Evolutionary conservation across 2,329 filamentous ascomycete genomes (phyloP).

Genomic region (Epichloe gansuensis): DNA sequence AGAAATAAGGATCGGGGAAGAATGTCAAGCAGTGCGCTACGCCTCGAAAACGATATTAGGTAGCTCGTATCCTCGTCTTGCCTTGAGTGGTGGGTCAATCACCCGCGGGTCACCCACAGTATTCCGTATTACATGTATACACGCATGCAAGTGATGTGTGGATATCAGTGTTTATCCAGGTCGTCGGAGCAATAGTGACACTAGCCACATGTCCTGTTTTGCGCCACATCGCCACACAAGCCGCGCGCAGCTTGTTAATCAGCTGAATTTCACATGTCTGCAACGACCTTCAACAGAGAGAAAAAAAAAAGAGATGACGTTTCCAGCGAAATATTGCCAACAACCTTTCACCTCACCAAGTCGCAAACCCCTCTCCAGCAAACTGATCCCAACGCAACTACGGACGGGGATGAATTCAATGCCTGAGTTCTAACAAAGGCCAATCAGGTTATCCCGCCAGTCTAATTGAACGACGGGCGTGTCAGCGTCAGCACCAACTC

Average conservation of each 20-base stretch:
- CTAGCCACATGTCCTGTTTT: background rate
- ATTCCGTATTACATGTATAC: too few species aligned
- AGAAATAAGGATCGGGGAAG: background rate
- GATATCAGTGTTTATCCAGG: slow-evolving; percentile 7
- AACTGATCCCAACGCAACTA: background rate
- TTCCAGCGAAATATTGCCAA: background rate
- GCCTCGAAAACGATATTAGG: background rate
- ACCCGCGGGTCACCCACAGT: background rate
- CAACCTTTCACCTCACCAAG: background rate
- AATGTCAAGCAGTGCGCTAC: background rate
- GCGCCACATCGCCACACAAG: background rate
- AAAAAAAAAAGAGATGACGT: background rate
- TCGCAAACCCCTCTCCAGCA: background rate
- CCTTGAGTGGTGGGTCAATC: slow-evolving; percentile 2
- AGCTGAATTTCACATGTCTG: slow-evolving; percentile 5
- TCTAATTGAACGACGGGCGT: background rate
- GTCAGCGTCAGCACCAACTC: background rate
- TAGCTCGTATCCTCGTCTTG: background rate
- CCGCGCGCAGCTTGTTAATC: background rate
- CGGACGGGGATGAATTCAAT: background rate
- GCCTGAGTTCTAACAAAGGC: background rate
- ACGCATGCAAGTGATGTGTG: background rate
- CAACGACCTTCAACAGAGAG: background rate
- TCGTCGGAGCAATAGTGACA: slow-evolving; percentile 6
- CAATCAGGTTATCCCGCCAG: background rate